Conservation (phyloP, 371 early-diverging fungal species). For the Mortierella sp. region DNA sequence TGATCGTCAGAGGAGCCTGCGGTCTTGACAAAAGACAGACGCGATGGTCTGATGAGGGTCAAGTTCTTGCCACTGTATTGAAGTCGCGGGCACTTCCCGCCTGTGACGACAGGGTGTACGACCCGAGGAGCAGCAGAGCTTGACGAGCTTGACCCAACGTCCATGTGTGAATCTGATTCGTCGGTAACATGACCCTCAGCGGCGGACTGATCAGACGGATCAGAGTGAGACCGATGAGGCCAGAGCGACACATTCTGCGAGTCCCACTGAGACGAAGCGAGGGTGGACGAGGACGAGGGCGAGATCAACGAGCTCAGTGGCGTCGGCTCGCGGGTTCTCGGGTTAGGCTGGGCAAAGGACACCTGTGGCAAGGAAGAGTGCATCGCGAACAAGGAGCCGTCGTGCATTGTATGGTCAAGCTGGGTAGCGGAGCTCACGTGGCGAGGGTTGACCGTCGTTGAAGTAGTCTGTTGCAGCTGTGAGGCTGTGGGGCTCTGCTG, state of each 20-base stretch:
- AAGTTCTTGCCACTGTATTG: not conserved
- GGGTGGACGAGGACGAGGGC: not conserved
- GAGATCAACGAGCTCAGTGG: not conserved
- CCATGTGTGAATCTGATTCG: not conserved
- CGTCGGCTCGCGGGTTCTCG: not conserved
- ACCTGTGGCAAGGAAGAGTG: not conserved
- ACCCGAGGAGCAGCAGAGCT: not conserved
- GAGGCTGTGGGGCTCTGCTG: not conserved
- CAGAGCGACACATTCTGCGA: not conserved
- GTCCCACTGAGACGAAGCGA: not conserved
- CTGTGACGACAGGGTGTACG: not conserved
- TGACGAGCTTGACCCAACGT: not conserved
- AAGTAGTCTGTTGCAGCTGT: not conserved
- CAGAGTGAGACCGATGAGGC: not conserved
- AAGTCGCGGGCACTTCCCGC: not conserved
- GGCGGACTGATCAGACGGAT: not conserved
- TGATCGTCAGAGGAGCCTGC: not conserved
- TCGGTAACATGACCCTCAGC: not conserved
- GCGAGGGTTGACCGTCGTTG: not conserved
- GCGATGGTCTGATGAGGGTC: not conserved
- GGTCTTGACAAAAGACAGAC: not conserved
- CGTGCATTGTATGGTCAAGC: too few species aligned
- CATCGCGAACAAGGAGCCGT: not conserved
- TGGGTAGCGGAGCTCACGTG: not conserved
- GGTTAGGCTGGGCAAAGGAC: not conserved